Evolutionary conservation across 495 filamentous ascomycete species (phyloP).

Genomic region (Neurospora sp.): DNA sequence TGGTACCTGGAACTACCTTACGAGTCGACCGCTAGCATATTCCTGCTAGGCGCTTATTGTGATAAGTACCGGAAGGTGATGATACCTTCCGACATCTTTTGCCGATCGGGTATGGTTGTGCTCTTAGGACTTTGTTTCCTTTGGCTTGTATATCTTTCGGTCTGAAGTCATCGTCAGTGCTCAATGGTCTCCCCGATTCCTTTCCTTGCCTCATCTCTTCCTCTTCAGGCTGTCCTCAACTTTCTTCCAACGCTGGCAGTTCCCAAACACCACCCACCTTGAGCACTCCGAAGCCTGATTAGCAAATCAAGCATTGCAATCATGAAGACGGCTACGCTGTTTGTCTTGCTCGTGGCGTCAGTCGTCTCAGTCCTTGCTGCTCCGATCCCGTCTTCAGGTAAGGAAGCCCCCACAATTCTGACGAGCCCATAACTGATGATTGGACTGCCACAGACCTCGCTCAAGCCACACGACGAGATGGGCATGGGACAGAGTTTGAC

Average conservation of each 20-base stretch:
- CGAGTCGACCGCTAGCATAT: neutral
- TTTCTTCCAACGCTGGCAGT: neutral
- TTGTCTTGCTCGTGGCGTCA: neutral
- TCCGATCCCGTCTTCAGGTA: neutral
- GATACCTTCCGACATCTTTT: neutral
- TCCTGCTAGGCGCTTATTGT: neutral
- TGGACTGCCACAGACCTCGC: neutral
- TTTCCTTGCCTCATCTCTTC: neutral
- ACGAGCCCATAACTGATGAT: neutral
- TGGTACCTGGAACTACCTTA: neutral
- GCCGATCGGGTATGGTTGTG: neutral
- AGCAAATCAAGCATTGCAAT: neutral
- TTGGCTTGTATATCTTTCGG: neutral
- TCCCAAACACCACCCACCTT: neutral
- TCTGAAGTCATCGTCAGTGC: neutral
- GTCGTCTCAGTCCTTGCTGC: neutral
- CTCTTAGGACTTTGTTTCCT: neutral
- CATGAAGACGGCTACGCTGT: neutral
- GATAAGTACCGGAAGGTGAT: neutral
- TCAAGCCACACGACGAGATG: neutral
- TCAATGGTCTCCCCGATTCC: neutral
- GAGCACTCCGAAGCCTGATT: neutral
- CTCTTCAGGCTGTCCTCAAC: neutral
- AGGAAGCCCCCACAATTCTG: neutral
- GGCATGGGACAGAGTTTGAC: constrained; percentile 1